These are phyloP conservation scores for Dunaliella sp. DNA, from an alignment of 139 green algal species.

Conservation along the genomic window DNA sequence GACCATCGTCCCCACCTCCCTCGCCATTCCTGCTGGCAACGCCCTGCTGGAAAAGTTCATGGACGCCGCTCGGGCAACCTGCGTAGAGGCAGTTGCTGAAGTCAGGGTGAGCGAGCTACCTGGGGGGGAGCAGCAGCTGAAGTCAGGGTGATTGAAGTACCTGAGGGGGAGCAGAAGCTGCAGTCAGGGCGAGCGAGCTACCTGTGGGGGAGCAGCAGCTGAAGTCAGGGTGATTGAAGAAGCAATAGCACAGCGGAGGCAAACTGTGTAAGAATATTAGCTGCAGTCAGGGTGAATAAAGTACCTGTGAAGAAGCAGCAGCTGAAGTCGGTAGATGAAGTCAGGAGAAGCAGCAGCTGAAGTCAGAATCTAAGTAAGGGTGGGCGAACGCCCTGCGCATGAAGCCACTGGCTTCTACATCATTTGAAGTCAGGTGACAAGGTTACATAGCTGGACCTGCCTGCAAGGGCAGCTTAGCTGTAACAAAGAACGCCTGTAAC, in stretches of 20 bases:
- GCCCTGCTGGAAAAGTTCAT: conserved; percentile 17
- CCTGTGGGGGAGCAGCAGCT: not conserved
- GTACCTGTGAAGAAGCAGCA: not conserved
- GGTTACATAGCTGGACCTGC: no score
- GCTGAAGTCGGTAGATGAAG: not conserved
- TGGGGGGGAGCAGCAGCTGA: not conserved
- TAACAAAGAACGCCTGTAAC: no score
- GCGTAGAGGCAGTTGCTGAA: conserved; percentile 13
- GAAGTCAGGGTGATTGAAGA: no score
- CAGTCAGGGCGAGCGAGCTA: conserved; percentile 22
- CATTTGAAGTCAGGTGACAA: no score
- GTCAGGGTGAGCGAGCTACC: conserved; percentile 24
- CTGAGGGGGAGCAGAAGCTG: conserved; percentile 10
- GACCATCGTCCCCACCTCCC: conserved; percentile 8
- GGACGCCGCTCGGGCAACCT: conserved; percentile 1
- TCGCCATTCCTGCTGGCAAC: not conserved
- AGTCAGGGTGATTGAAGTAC: no score
- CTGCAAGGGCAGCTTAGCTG: no score
- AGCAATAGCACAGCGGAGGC: no score
- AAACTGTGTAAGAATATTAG: conserved; percentile 7
- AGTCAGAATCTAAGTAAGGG: no score
- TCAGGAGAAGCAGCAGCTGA: no score
- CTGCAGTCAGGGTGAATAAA: conserved; percentile 20
- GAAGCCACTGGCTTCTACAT: no score
- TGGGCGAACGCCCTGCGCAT: no score